Evolutionary conservation across 495 filamentous ascomycete genomes (phyloP), one percentile per base, ranked within the genome.

Genomic region (Penicillium diatomitis): DNA sequence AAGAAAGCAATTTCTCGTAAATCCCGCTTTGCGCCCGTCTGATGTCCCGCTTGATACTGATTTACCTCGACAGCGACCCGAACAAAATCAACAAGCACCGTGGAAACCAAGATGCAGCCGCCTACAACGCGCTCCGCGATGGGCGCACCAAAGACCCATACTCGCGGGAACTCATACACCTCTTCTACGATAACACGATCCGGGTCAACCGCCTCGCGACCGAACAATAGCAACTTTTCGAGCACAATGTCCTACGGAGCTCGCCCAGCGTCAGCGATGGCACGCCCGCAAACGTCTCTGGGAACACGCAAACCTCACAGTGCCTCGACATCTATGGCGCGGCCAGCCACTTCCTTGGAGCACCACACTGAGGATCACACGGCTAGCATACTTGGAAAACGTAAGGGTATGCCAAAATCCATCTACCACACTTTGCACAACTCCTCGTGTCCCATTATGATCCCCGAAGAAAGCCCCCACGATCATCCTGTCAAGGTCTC

Each of bases 401-500:
- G 77, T 63, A 86, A 88, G 76, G 87, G 87, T 90, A 89, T 62
- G 80, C 69, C 33, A 50, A 38, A 39, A 47, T 57, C 51, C 61
- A 56, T 61, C 55, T 58, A 57, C 56, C 64, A 54, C 57, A 50
- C 50, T 46, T 55, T 44, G 54, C 53, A 47, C 42, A 49, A 31
- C 51, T 42, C 34, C 54, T 56, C 49, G 50, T 53, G 52, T 52
- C 56, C 61, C 45, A 44, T 46, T 66, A 59, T 60, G 53, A 6
- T 34, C 8, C 33, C n/a, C 29, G 46, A 47, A 35, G 9, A 36
- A 32, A 31, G 32, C 12, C 34, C 8, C 41, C n/a, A 28, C 46
- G 27, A 0, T 3, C 33, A 32, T 6, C 8, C 30, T 32, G 7
- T 4, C 40, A 29, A 47, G 8, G 43, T 28, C 8, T 29, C 33